Evolutionary conservation across 305 asterid species (phyloP), one percentile per base, ranked within the genome.

Genomic region (Petunia hybrid): DNA sequence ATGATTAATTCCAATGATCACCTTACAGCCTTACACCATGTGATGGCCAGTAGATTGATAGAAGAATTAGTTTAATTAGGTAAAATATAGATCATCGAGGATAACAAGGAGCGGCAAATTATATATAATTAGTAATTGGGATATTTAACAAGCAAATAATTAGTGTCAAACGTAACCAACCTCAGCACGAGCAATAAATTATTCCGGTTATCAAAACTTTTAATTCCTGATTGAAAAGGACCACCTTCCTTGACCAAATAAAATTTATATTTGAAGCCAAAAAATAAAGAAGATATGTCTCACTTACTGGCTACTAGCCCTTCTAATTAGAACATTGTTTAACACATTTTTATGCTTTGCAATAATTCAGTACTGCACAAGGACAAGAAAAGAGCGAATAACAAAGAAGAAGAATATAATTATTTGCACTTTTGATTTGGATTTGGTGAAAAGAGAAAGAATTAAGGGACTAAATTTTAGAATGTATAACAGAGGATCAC

Each of bases 1-100:
- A 48, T 35, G 43, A 48, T 71, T 48, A 35, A 48, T 48, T 31
- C 2, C 13, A 71, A 48, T 71, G 42, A 71, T 71, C 6, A 71
- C 78, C 62, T 48, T 71, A 71, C 42, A 4, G 48, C 78, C 62
- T 48, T 71, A 71, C 42, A 4, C 78, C 78, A 71, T 71, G 77
- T 71, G 77, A 71, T 46, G 78, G 12, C 22, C 62, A 71, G 22
- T 48, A 46, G 12, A 2, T 48, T 71, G 35, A 71, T 12, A 71
- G 6, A 45, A 71, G 6, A 70, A 41, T 41, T 40, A 71, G 43
- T 35, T 48, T 31, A 6, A 2, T 71, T 71, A 31, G 7, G 43
- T 31, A 12, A 71, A 45, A 22, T 70, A 22, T 70, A 45, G 16
- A 71, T 48, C 78, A 48, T 71, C 45, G 51, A 48, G 45, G 43